Conservation (phyloP, 768 basidiomycete species). For the Leccinum variicolor region DNA sequence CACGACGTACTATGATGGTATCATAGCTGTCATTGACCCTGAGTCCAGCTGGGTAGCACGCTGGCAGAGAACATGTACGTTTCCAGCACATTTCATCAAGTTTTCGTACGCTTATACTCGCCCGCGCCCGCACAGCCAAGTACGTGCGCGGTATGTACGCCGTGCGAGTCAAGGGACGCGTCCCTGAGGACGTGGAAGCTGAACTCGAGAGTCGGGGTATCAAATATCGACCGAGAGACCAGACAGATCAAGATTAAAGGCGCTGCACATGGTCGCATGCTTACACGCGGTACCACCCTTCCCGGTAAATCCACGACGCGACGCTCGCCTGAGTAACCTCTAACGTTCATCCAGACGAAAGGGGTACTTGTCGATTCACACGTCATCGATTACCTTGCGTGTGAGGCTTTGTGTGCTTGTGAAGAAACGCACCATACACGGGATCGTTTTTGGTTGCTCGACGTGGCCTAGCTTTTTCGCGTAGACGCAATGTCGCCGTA, state of each 20-base stretch:
- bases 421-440: conserved; percentile 1
- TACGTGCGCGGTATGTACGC: conserved; percentile 93
- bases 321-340: neutral
- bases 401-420: conserved; percentile 3
- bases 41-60: conserved; percentile 92
- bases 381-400: conserved; percentile 8
- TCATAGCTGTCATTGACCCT: conserved; percentile 83
- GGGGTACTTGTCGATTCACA: conserved; percentile 9
- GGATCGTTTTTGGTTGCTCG: neutral
- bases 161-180: conserved; percentile 78
- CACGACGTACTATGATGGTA: conserved; percentile 89
- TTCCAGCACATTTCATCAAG: neutral
- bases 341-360: neutral
- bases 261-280: conserved; percentile 5
- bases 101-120: neutral
- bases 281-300: neutral
- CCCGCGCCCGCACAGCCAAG: conserved; percentile 58
- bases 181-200: conserved; percentile 82
- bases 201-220: conserved; percentile 76
- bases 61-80: conserved; percentile 92
- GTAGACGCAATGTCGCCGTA: conserved; percentile 8
- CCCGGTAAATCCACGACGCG: neutral
- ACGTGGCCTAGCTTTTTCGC: conserved; percentile 1
- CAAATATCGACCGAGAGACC: conserved; percentile 83
- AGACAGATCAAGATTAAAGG: conserved; percentile 64